Base-by-base conservation (phyloP, 306 rosid species). In the Ormosia semicastrata region DNA sequence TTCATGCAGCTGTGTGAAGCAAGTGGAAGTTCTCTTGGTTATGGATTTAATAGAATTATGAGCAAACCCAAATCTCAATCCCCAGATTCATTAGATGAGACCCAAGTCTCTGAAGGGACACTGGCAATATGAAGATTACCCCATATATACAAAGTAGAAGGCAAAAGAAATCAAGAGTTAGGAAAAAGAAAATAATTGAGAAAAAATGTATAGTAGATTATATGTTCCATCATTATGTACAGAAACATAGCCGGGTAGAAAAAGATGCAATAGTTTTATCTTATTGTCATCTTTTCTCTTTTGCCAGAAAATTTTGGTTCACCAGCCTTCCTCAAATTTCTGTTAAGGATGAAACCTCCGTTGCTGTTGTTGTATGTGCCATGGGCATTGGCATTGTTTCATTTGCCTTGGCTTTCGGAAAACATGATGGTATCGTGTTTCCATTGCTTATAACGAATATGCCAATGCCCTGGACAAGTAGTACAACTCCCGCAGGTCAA, bases 21-120 rank as follows among this genome's bases (percentile, higher is more conserved):
- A 7, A 93, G 87, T 17, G 98, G 99, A 88, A 96, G 97, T 71
- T 96, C 99, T 4, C 98, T 93, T 74, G 99, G 99, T 39, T 96
- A 93, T 76, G 98, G 99, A 59, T 92, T 74, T 85, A 86, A 93
- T 12, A 88, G 81, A 85, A 84, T 85, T 30, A 85, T 85, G 87
- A 85, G 69, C 70, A 96, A 91, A 89, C 82, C 99, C 80, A 96
- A 93, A 78, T 57, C 82, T 66, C 99, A 66, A 66, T 2, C 96
- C 68, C 64, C 86, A 5, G 99, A 93, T 79, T 76, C 94, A 71
- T 75, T 87, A n/a, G 98, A 96, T 44, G 99, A 96, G 60, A 81
- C 88, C 80, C 90, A 84, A 67, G 56, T 91, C 77, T 75, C 88
- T 3, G 98, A 96, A 87, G 98, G 99, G 82, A 89, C 97, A 39